phyloP scores from a whole-genome alignment of 441 rosid genomes.

The Sinapis alba region DNA sequence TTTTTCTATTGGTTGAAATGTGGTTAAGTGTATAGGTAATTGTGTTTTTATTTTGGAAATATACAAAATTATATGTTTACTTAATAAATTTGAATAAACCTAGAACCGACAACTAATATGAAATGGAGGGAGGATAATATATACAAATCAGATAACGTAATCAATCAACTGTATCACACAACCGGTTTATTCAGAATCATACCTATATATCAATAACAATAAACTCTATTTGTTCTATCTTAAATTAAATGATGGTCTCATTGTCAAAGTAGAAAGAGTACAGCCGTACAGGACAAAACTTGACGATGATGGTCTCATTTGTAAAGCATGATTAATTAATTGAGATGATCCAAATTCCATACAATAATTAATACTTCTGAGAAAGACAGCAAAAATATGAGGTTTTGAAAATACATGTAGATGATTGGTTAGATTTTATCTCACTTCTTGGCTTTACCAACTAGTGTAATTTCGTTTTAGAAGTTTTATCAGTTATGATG shows the following conservation, averaged over 20 bases:
- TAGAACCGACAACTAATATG: no score
- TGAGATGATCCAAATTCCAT: conserved; percentile 1
- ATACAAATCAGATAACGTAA: conserved; percentile 21
- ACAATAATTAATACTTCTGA: conserved; percentile 15
- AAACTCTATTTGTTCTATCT: neutral
- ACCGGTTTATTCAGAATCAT: neutral
- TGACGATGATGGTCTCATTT: neutral
- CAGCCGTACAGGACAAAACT: neutral
- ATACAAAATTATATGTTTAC: no score
- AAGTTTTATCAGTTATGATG: neutral
- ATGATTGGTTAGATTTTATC: neutral
- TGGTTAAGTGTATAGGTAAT: no score
- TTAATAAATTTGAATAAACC: no score
- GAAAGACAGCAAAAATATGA: conserved; percentile 3
- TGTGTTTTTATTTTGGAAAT: no score
- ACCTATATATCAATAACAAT: conserved; percentile 17
- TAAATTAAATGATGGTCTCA: neutral
- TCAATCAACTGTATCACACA: conserved; percentile 25
- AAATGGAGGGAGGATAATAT: no score
- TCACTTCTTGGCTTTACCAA: no score
- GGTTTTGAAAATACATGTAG: conserved; percentile 7
- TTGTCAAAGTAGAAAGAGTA: neutral
- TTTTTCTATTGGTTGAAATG: no score
- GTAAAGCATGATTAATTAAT: conserved; percentile 28
- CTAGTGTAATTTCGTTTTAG: no score